Evolutionary conservation across 495 filamentous ascomycete species (phyloP).

Genomic region (Chaetomidium leptoderma): DNA sequence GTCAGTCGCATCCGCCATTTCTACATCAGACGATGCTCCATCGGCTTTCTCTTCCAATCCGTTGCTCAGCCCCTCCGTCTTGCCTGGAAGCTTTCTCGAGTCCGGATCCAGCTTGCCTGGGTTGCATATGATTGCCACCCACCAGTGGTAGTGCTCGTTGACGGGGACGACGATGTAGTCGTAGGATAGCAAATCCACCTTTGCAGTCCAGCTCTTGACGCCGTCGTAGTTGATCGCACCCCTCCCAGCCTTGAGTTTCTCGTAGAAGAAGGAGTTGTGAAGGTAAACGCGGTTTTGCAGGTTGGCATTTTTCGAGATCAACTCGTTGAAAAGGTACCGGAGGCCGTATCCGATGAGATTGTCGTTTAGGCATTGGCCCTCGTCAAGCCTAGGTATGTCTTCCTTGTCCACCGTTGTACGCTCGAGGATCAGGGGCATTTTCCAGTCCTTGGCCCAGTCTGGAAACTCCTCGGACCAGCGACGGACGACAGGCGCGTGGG

Average conservation of each 20-base stretch:
- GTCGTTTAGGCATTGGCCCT: slow-evolving; percentile 87
- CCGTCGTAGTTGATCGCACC: slow-evolving; percentile 68
- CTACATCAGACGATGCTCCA: slow-evolving; percentile 13
- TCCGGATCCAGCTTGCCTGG: slow-evolving; percentile 52
- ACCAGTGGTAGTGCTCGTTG: slow-evolving; percentile 87
- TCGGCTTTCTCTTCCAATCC: not conserved
- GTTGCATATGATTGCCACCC: slow-evolving; percentile 94
- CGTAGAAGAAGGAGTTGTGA: slow-evolving; percentile 90
- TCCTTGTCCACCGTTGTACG: slow-evolving; percentile 66
- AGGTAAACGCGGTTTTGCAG: slow-evolving; percentile 68
- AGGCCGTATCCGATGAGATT: slow-evolving; percentile 86
- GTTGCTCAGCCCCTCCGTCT: not conserved
- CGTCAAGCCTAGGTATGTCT: slow-evolving; percentile 76
- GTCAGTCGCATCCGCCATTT: slow-evolving; percentile 16
- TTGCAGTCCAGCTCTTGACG: slow-evolving; percentile 85
- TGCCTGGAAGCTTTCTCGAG: not conserved
- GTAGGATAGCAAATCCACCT: slow-evolving; percentile 76
- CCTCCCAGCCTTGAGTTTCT: slow-evolving; percentile 57
- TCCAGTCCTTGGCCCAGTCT: slow-evolving; percentile 43
- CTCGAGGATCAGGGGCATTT: slow-evolving; percentile 66
- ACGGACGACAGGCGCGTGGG: not conserved
- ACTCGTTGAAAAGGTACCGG: slow-evolving; percentile 63
- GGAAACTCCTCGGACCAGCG: slow-evolving; percentile 44
- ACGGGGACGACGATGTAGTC: slow-evolving; percentile 91
- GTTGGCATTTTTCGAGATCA: slow-evolving; percentile 52